Base-by-base conservation (phyloP, 2,329 filamentous ascomycete species). In the Cladosporium sp. region DNA sequence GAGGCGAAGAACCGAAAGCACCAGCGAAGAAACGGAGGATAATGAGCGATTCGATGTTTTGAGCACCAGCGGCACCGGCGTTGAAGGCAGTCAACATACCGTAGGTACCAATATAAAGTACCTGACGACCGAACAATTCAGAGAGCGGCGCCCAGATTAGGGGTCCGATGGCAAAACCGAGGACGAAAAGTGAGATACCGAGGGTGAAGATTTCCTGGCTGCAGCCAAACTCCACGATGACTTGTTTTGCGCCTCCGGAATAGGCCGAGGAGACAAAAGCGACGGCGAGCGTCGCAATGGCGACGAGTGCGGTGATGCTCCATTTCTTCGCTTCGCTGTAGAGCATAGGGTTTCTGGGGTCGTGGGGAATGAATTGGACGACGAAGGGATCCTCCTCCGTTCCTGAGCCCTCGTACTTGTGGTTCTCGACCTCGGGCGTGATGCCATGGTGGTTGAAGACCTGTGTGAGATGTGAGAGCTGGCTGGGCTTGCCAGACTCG, bases 251-350 rank as follows among this genome's bases (percentile, higher is more conserved):
- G 47, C 83, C 83, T 12, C 83, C 83, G 3, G 82, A 83, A 70
- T 84, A 89, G 32, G 87, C 87, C 1, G 84, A 87, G 17, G 85
- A 88, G 55, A 84, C 83, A 64, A 91, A 87, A 2, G 88, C 78
- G 28, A 90, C 86, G 25, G 75, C 86, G 42, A 91, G 78, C 1
- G 86, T 88, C 13, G 87, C 83, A 25, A 87, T 65, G 12, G 87
- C 86, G 57, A 87, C 82, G 39, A 87, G 69, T 53, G 82, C 67
- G 1, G 85, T 87, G 61, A 87, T 82, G 28, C 70, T 68, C 87
- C 88, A 91, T 74, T 90, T 90, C 71, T 80, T 81, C 25, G 66
- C 56, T 1, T 66, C 59, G 9, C 79, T 73, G 64, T 84, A 88
- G 49, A 76, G 75, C 78, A 87, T 81, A 0, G 88, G 86, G 70